Evolutionary conservation across 116 monocot genomes (phyloP), one percentile per base, ranked within the genome.

Genomic region (Thalassia testudinum): DNA sequence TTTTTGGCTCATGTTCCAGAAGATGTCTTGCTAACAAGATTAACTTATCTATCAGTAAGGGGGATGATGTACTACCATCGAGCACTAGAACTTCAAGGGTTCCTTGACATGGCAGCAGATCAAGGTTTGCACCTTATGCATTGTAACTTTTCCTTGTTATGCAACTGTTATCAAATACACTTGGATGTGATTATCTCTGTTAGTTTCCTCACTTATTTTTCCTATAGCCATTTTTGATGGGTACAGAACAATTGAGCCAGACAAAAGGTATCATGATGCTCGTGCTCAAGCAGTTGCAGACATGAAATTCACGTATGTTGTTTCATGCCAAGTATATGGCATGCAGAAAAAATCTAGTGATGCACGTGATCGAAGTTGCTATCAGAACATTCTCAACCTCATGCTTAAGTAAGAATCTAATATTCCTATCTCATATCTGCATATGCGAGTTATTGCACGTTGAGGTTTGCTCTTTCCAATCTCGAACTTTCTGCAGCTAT

Each of bases 11-110:
- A 34, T 34, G 3, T 34, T 34, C 10, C 10, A 5, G 6, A 10
- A 34, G 30, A 34, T 24, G 26, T 48, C 22, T 60, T 74, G 57
- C 4, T 48, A 17, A 5, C 15, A 1, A 17, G 15, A 44, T 16
- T 17, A 44, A 5, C 15, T 16, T 13, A 20, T 54, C 21, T 63
- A 30, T 43, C 70, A 92, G 92, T 92, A 38, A 82, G 92, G 69
- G 87, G 92, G 61, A 92, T 92, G 92, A 92, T 92, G 92, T 92
- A 92, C 62, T 92, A 92, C 26, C 77, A 80, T 37, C 52, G 60
- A 37, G 92, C 87, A 24, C 70, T 92, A 68, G 66, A 83, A 43
- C 62, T 83, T 37, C 92, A 92, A 60, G 74, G 75, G 21, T 66
- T 75, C 48, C 66, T 86, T 42, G 92, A 92, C 72, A 80, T 75